Conservation (phyloP, 495 filamentous ascomycete species). For the Choiromyces venosus region DNA sequence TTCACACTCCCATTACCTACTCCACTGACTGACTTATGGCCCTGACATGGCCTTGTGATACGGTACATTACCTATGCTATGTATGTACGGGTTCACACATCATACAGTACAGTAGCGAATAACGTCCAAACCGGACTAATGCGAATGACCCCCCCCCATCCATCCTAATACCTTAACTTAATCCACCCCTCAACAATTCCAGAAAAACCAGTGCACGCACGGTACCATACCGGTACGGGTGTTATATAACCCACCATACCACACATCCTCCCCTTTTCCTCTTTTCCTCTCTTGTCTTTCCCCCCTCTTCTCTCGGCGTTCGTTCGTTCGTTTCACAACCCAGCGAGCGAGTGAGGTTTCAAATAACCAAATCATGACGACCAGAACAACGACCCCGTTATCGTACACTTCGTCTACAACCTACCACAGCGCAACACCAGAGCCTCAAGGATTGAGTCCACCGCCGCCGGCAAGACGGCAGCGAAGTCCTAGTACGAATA, state of each 20-base stretch:
- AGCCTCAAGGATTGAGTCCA: neutral
- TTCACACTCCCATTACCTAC: neutral
- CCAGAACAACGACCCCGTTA: neutral
- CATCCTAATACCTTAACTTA: neutral
- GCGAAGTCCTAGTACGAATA: neutral
- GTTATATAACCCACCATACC: neutral
- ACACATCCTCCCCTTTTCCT: neutral
- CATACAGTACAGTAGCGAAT: neutral
- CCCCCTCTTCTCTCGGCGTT: neutral
- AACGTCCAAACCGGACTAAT: neutral
- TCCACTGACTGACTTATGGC: neutral
- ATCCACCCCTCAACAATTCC: neutral
- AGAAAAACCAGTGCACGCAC: neutral
- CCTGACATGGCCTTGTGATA: neutral
- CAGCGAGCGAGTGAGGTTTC: too few species aligned
- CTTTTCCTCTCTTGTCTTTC: too few species aligned
- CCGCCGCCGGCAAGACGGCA: neutral
- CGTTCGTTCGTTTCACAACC: neutral
- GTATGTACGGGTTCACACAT: neutral
- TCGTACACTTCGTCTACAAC: neutral
- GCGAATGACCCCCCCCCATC: neutral
- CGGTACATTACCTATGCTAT: neutral
- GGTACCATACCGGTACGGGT: neutral
- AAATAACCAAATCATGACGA: constrained; percentile 1
- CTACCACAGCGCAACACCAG: neutral